A percentile compares a stretch with the other conserved stretches of the same genome.
Evolutionary conservation across 2,329 filamentous ascomycete species (phyloP).

Genomic region (Talaromyces marneffei): DNA sequence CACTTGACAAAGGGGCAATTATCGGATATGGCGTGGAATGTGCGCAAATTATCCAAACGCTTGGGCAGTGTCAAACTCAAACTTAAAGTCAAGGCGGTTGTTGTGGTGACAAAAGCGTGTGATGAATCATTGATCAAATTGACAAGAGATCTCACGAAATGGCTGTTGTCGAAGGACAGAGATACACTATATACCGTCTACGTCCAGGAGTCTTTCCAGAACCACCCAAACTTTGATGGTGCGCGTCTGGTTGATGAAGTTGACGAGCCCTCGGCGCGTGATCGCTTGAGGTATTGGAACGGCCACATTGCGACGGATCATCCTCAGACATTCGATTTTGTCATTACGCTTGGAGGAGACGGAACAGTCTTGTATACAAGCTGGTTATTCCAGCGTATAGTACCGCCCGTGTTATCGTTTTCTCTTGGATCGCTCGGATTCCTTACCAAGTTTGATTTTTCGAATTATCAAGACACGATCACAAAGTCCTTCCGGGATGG

Average conservation of each 20-base stretch:
- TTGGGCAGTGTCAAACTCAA: conserved; percentile 77
- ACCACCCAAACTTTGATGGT: conserved; percentile 68
- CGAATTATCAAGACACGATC: conserved; percentile 63
- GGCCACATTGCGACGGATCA: conserved; percentile 67
- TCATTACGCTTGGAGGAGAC: conserved; percentile 86
- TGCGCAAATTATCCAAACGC: conserved; percentile 80
- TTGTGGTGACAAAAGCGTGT: conserved; percentile 86
- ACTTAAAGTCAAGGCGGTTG: conserved; percentile 74
- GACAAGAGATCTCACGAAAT: conserved; percentile 69
- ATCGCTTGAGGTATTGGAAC: conserved; percentile 75
- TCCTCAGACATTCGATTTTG: conserved; percentile 88
- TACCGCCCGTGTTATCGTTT: conserved; percentile 89
- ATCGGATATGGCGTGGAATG: conserved; percentile 94
- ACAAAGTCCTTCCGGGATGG: conserved; percentile 70
- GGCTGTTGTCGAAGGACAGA: conserved; percentile 69
- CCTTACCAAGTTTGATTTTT: conserved; percentile 92
- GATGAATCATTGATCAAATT: conserved; percentile 73
- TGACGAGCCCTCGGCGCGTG: conserved; percentile 44
- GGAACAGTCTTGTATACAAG: conserved; percentile 96
- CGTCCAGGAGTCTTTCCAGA: conserved; percentile 69
- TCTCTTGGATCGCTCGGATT: conserved; percentile 88
- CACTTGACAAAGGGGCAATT: conserved; percentile 91
- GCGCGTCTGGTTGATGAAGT: conserved; percentile 59
- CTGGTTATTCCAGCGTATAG: conserved; percentile 93
- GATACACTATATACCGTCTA: conserved; percentile 68